Conservation (phyloP, 108 stramenopile genomes). For the Skeletonema menzelii region DNA sequence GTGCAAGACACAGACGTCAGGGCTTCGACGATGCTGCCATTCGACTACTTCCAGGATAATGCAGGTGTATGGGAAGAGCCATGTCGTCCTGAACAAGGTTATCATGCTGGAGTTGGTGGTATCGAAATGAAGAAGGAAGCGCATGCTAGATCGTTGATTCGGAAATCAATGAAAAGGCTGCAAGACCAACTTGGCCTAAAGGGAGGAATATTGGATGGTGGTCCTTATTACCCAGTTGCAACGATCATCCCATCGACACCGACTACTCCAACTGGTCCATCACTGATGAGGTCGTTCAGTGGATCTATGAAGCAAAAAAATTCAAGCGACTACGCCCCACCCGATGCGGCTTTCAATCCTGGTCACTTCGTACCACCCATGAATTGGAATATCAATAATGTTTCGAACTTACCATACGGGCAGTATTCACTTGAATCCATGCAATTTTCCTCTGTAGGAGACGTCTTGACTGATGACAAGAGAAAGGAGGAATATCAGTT, state of each 20-base stretch:
- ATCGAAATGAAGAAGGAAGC: slow-evolving; percentile 73
- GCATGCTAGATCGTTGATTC: slow-evolving; percentile 78
- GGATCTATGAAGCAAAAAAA: slow-evolving; percentile 28
- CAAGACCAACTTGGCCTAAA: slow-evolving; percentile 77
- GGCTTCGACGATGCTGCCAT: slow-evolving; percentile 81
- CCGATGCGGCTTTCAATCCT: slow-evolving; percentile 69
- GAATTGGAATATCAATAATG: slow-evolving; percentile 47
- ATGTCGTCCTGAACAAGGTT: slow-evolving; percentile 61
- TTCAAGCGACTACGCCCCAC: slow-evolving; percentile 27
- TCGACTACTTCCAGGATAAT: slow-evolving; percentile 79
- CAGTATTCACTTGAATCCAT: slow-evolving; percentile 41
- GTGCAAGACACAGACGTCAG: slow-evolving; percentile 70
- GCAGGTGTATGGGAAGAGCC: slow-evolving; percentile 85
- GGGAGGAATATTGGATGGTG: slow-evolving; percentile 68
- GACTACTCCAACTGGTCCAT: slow-evolving; percentile 27
- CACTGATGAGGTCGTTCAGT: slow-evolving; percentile 21
- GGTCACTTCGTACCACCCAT: slow-evolving; percentile 65
- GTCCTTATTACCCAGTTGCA: slow-evolving; percentile 61
- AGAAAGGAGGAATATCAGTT: slow-evolving; percentile 12
- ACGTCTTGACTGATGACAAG: slow-evolving; percentile 15
- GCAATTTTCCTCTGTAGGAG: slow-evolving; percentile 30
- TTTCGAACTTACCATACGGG: slow-evolving; percentile 75
- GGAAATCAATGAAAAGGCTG: slow-evolving; percentile 80
- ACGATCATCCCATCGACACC: slow-evolving; percentile 11
- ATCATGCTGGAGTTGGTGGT: slow-evolving; percentile 56